phyloP scores from a whole-genome alignment of 108 stramenopile species.

The Discostella stelligeroides region DNA sequence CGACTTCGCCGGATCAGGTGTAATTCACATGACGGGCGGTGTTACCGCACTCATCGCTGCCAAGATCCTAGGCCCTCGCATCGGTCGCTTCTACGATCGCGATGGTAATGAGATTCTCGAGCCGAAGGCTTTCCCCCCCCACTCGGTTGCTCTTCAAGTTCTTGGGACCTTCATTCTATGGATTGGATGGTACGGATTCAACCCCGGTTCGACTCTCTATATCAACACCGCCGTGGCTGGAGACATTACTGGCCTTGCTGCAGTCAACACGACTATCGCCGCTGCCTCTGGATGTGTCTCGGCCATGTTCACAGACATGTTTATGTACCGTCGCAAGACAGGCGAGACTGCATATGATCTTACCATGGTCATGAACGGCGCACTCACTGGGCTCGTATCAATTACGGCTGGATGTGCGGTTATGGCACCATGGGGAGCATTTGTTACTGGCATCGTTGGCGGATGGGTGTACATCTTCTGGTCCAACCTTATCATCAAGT shows the following conservation, averaged over 20 bases:
- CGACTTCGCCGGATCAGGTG: slow-evolving; percentile 79
- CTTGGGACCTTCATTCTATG: slow-evolving; percentile 88
- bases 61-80: slow-evolving; percentile 83
- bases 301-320: slow-evolving; percentile 75
- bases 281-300: slow-evolving; percentile 80
- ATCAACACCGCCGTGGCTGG: slow-evolving; percentile 44
- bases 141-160: slow-evolving; percentile 83
- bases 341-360: slow-evolving; percentile 80
- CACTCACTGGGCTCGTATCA: slow-evolving; percentile 89
- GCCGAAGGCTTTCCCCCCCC: slow-evolving; percentile 71
- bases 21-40: slow-evolving; percentile 83
- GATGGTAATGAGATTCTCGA: slow-evolving; percentile 66
- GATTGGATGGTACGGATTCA: slow-evolving; percentile 98
- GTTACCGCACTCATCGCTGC: slow-evolving; percentile 83
- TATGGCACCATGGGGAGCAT: slow-evolving; percentile 73
- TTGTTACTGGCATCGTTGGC: slow-evolving; percentile 55
- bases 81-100: slow-evolving; percentile 81
- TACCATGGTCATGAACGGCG: slow-evolving; percentile 85
- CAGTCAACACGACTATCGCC: slow-evolving; percentile 83
- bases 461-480: slow-evolving; percentile 78
- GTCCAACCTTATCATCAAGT: slow-evolving; percentile 60
- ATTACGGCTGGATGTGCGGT: slow-evolving; percentile 91
- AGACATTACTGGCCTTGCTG: slow-evolving; percentile 65
- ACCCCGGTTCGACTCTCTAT: slow-evolving; percentile 77
- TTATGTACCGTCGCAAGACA: slow-evolving; percentile 48